Percentiles rank a stretch among this genome's conserved stretches.
Conservation (phyloP, 352 stramenopile genomes). For the Pythium oligandrum region DNA sequence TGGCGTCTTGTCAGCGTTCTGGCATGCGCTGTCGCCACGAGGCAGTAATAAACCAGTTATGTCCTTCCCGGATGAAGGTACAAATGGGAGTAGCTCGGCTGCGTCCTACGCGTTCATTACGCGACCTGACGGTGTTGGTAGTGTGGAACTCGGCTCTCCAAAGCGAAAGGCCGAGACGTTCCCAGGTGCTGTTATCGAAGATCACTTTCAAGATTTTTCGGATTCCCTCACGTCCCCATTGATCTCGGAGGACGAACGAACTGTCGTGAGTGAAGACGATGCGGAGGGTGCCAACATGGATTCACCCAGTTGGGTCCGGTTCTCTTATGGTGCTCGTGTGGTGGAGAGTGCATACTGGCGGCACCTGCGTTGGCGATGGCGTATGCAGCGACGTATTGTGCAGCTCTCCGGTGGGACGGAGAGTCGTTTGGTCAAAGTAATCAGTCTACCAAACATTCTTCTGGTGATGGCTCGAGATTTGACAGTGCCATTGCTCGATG, state of each 20-base stretch:
- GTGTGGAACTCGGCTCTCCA: conserved; percentile 10
- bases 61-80: too few relatives aligned
- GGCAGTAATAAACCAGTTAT: conserved; percentile 1
- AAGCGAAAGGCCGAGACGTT: conserved; percentile 25
- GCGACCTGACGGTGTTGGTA: conserved; percentile 17
- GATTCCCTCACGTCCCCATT: conserved; percentile 46
- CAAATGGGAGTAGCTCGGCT: too few relatives aligned
- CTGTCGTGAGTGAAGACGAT: conserved; percentile 9
- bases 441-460: conserved; percentile 42
- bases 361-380: conserved; percentile 69
- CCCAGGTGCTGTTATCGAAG: conserved; percentile 40
- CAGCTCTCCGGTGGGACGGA: conserved; percentile 38
- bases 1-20: conserved; percentile 68
- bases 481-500: conserved; percentile 67
- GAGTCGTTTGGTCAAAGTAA: conserved; percentile 35
- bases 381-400: conserved; percentile 43
- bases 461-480: conserved; percentile 57
- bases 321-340: conserved; percentile 39
- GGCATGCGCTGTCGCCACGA: conserved; percentile 52
- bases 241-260: conserved; percentile 45
- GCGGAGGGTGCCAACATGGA: background rate
- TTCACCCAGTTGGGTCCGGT: conserved; percentile 10
- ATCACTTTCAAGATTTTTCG: conserved; percentile 54
- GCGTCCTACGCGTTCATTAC: conserved; percentile 46
- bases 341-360: conserved; percentile 54